A percentile compares a stretch with the other conserved stretches of the same genome.
Evolutionary conservation across 176 grass and related monocot genomes (phyloP).

Genomic region (Leersia perrieri): DNA sequence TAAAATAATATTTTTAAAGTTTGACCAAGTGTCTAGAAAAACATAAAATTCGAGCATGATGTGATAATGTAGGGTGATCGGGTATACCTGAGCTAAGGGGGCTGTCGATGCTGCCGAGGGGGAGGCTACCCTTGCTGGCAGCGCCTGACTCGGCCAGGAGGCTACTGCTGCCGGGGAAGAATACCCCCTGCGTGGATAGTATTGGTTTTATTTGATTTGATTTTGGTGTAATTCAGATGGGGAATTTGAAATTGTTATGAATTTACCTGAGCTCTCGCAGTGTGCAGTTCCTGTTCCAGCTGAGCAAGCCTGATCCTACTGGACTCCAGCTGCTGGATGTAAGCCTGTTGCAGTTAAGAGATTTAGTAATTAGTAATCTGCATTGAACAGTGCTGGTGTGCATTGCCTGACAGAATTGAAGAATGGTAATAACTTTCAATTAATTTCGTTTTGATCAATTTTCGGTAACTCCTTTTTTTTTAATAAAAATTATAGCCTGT

Average conservation of each 20-base stretch:
- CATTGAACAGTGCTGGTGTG: background rate
- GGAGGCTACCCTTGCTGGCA: conserved; percentile 44
- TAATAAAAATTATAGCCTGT: background rate
- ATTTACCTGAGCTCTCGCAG: conserved; percentile 65
- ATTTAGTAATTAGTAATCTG: background rate
- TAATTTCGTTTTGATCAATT: background rate
- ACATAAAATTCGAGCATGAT: too few species aligned
- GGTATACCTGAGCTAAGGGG: conserved; percentile 56
- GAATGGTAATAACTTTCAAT: background rate
- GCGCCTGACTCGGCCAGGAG: conserved; percentile 55
- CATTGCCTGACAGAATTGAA: background rate
- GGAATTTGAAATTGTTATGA: background rate
- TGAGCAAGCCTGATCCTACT: conserved; percentile 87
- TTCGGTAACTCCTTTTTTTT: background rate
- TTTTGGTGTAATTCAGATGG: background rate
- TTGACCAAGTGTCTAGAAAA: too few species aligned
- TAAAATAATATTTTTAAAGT: too few species aligned
- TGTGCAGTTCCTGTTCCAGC: conserved; percentile 91
- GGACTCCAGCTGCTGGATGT: conserved; percentile 93
- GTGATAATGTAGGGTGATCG: too few species aligned
- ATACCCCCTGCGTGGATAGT: conserved; percentile 57
- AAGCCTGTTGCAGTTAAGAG: conserved; percentile 55
- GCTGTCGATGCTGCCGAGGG: conserved; percentile 50
- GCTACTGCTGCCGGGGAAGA: conserved; percentile 40
- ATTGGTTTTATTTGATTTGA: background rate